Evolutionary conservation across 768 basidiomycete genomes (phyloP), one percentile per base, ranked within the genome.

Genomic region (Kwoniella sp.): DNA sequence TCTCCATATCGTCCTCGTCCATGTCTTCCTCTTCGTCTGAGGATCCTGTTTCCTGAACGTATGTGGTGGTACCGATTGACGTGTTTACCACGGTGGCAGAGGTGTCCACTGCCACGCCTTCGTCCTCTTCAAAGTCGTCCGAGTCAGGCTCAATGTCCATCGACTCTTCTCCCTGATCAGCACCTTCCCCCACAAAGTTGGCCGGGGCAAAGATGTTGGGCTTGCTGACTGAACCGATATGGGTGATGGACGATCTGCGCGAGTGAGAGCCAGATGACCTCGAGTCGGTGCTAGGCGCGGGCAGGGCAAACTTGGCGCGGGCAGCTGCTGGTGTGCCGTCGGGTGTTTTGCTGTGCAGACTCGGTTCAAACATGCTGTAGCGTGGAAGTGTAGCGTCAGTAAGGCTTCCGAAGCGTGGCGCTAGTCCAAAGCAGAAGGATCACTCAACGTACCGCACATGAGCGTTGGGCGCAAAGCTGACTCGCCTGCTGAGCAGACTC

Each of bases 141-240:
- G 42, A 50, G 12, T 71, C 71, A 6, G 63, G 64, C 34, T 72
- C 71, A 52, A 73, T 58, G 20, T 73, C 72, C 58, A 71, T 70
- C 20, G 59, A 60, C 9, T 50, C 59, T 29, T 69, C 67, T 0
- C 59, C 68, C 15, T 47, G 56, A 2, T 37, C 53, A n/a, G 53
- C 46, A 10, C 53, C 50, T 45, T 54, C 51, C 15, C 49, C 45
- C 15, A 31, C 29, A 50, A 53, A 57, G 32, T 51, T 23, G 32
- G 39, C 26, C 5, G 53, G 53, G 19, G 53, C 46, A 34, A 52
- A 49, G 42, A 53, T 41, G 22, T 43, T 58, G 17, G 43, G 41
- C 11, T 50, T 41, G 9, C 55, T 39, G 5, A 59, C 47, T 19
- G 57, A 37, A 38, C 43, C 46, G 36, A 59, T 25, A 31, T 52